These are phyloP conservation scores for Stylonectria norvegica DNA, from an alignment of 2,329 filamentous ascomycete genomes.

Conservation along the genomic window DNA sequence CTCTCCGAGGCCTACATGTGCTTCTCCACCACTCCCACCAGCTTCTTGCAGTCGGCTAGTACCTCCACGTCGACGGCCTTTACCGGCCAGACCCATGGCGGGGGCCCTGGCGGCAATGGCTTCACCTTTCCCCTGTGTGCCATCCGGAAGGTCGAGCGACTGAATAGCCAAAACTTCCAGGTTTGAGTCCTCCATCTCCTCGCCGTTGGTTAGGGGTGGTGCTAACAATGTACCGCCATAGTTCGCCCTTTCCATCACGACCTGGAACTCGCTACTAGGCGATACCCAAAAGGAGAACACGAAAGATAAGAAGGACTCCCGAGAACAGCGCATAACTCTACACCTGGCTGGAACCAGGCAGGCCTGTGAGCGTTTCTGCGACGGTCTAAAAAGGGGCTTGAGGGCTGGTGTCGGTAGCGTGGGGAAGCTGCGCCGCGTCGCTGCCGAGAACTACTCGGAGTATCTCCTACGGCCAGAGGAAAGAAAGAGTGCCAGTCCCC, in stretches of 20 bases:
- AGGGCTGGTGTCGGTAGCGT: slow-evolving; percentile 85
- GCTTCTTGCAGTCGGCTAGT: slow-evolving; percentile 78
- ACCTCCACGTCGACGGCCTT: slow-evolving; percentile 77
- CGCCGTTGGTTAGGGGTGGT: too few species aligned
- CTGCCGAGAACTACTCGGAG: slow-evolving; percentile 86
- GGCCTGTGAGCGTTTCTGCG: slow-evolving; percentile 92
- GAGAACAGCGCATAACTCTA: slow-evolving; percentile 83
- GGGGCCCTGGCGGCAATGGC: slow-evolving; percentile 89
- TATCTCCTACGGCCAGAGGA: slow-evolving; percentile 66
- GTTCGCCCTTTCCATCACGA: slow-evolving; percentile 92
- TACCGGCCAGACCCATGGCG: slow-evolving; percentile 88
- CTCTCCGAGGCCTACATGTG: slow-evolving; percentile 92
- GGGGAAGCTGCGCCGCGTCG: slow-evolving; percentile 75
- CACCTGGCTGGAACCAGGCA: slow-evolving; percentile 86
- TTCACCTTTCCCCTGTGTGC: slow-evolving; percentile 92
- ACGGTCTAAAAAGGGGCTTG: slow-evolving; percentile 87
- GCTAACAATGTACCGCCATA: slow-evolving; percentile 28
- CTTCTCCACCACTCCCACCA: slow-evolving; percentile 90
- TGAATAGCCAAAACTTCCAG: slow-evolving; percentile 87
- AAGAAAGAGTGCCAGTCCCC: slow-evolving; percentile 54
- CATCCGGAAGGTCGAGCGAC: slow-evolving; percentile 84
- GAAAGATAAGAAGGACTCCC: slow-evolving; percentile 43
- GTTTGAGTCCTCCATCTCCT: slow-evolving; percentile 33
- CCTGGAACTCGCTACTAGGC: slow-evolving; percentile 76
- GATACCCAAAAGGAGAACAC: slow-evolving; percentile 48